Base-by-base conservation (phyloP, 1,139 yeast genomes). In the Torulaspora globosa region DNA sequence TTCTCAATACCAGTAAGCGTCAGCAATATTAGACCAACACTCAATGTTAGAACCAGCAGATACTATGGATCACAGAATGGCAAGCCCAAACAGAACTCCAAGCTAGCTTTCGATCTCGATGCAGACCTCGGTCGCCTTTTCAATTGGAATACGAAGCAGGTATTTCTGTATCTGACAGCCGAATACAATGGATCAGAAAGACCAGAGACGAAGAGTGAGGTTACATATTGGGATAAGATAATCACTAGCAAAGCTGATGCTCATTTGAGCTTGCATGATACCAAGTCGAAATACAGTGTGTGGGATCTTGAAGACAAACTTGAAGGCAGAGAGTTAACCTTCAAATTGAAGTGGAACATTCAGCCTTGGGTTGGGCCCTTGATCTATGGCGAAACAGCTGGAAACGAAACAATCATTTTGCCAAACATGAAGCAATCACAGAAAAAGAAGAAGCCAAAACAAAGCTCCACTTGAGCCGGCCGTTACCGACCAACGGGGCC, bases 91-190 rank as follows among this genome's bases (percentile, higher is more conserved):
- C 97, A 92, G 60, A 89, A 89, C 63, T 76, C 84, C 46, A 78
- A 78, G 59, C 67, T 89, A 36, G 70, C 69, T 14, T 89, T 90
- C 61, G 96, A 88, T 63, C 70, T 92, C 48, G 79, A 79, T 8
- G 76, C 76, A 2, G 88, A 83, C 57, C 65, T 92, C 56, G 65
- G 84, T 1, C 81, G 89, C 1, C 72, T 92, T 47, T 90, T 90
- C 76, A 89, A 86, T 66, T 92, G 97, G 97, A 92, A 92, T 68
- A 92, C 98, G 10, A 92, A 92, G 62, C 98, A 92, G 66, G 80
- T 92, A 16, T 90, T 92, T 63, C 85, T 84, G 4, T 92, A 90
- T 60, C 72, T 92, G 51, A 86, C 95, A 1, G 96, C 95, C 1
- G 94, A 88, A 59, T 89, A 90, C 70, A 45, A 63, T 51, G 56